Base-by-base conservation (phyloP, 164 flowering plant species). In the Umbellularia californica region DNA sequence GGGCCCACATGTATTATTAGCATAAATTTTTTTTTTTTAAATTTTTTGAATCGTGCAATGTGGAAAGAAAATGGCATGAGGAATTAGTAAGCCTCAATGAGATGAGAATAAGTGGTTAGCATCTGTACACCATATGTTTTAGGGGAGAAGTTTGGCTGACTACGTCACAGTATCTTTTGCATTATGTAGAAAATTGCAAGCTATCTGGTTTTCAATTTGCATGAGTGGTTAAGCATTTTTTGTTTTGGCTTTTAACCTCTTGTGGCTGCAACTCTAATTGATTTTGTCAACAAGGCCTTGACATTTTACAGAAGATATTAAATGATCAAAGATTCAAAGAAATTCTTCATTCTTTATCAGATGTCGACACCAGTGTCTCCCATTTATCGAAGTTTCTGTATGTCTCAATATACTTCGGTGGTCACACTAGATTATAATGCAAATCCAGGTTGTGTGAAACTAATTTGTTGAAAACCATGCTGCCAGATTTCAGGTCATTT, bases 371-470 rank as follows among this genome's bases (percentile, higher is more conserved):
- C 69, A 85, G 90, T 65, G 79, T 89, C 70, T 80, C 81, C 81
- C 82, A 87, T 65, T 80, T 93, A 35, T 50, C 85, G 86, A 90
- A 83, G 62, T 89, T 88, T 83, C 85, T 95, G 99, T 95, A 87
- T 89, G 99, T 86, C 22, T 64, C 70, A 33, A 72, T 73, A 41
- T 17, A 74, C 66, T 23, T 30, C 2, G 0, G 55, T 19, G 55
- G 17, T 55, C 55, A 20, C 27, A 69, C 35, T 20, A 47, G 13
- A 24, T 15, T 55, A 55, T n/a, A n/a, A 15, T 28, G 47, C 47
- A 67, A 11, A 15, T 67, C 60, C 20, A 51, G n/a, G 6, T n/a
- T 52, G 24, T 74, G 28, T n/a, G 11, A 27, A 30, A 55, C 51
- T 74, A 22, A 68, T 68, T 55, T 10, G 20, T 55, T 11, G 19